Conservation (phyloP, 2,329 filamentous ascomycete genomes). For the Microascus cirrosus region DNA sequence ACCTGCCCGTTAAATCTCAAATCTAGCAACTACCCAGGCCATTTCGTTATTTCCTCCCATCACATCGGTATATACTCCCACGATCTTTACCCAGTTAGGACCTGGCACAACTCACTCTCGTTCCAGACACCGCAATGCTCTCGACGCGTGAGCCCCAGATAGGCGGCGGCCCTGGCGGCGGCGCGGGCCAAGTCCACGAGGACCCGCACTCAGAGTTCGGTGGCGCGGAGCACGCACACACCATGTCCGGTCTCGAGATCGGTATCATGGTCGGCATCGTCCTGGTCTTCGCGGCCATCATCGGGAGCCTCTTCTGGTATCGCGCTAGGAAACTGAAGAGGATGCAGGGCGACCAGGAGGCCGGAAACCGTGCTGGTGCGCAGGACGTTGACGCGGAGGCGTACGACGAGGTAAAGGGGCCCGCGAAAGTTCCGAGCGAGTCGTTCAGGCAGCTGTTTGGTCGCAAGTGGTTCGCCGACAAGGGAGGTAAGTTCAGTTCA, state of each 20-base stretch:
- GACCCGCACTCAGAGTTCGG: conserved; percentile 8
- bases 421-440: background rate
- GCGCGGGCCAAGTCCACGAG: conserved; percentile 5
- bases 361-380: background rate
- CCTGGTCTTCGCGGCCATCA: conserved; percentile 4
- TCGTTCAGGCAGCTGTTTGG: conserved; percentile 1
- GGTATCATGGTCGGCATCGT: conserved; percentile 6
- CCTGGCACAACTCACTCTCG: background rate
- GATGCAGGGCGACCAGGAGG: conserved; percentile 5
- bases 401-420: background rate
- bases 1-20: background rate
- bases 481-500: background rate
- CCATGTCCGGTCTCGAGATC: conserved; percentile 7
- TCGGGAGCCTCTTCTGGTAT: conserved; percentile 7
- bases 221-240: background rate
- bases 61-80: background rate
- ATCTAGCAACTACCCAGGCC: background rate
- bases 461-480: background rate
- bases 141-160: background rate
- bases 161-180: conserved; percentile 7
- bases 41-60: no score
- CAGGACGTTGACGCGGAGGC: background rate
- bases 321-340: background rate
- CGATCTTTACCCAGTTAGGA: background rate
- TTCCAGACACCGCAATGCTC: background rate